Percentiles rank a stretch among this genome's conserved stretches.
These are phyloP conservation scores for Trypanosoma scelopori DNA, from an alignment of 208 protist species.

Conservation along the genomic window DNA sequence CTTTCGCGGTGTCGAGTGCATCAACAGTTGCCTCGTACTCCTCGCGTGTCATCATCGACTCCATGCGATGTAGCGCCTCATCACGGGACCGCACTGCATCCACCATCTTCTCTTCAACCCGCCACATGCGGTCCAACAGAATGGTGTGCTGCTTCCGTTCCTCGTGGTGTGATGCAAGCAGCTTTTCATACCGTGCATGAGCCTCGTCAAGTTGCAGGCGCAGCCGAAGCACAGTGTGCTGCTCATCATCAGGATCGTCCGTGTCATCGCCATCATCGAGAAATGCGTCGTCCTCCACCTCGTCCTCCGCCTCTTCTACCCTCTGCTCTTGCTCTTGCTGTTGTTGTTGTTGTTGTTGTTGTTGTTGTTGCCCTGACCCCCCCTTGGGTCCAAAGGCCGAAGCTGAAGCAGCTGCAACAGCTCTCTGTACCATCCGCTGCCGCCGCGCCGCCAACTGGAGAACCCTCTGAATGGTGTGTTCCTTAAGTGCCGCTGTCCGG, in stretches of 20 bases:
- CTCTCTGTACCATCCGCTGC: slow-evolving; percentile 2
- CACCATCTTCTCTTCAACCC: slow-evolving; percentile 53
- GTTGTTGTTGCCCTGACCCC: background rate
- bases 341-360: background rate
- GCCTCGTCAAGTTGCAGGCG: slow-evolving; percentile 45
- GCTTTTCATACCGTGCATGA: slow-evolving; percentile 36
- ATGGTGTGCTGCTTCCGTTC: slow-evolving; percentile 53
- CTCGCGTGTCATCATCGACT: slow-evolving; percentile 46
- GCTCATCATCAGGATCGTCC: slow-evolving; percentile 21
- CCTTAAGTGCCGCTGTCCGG: slow-evolving; percentile 51
- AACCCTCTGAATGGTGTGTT: slow-evolving; percentile 59
- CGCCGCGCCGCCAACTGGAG: slow-evolving; percentile 42
- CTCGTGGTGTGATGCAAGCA: slow-evolving; percentile 47
- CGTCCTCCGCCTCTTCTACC: slow-evolving; percentile 2
- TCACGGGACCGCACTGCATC: slow-evolving; percentile 30
- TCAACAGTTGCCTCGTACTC: slow-evolving; percentile 42
- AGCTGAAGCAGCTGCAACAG: background rate
- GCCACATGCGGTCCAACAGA: slow-evolving; percentile 75
- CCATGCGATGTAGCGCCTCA: slow-evolving; percentile 29
- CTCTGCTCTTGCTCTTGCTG: background rate
- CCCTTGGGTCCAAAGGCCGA: no score
- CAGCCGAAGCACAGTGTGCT: slow-evolving; percentile 22
- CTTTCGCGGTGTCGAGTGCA: slow-evolving; percentile 34
- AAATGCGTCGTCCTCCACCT: slow-evolving; percentile 16
- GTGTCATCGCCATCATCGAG: slow-evolving; percentile 27